phyloP scores from a whole-genome alignment of 164 flowering plant genomes.

The Chimonanthus salicifolius region DNA sequence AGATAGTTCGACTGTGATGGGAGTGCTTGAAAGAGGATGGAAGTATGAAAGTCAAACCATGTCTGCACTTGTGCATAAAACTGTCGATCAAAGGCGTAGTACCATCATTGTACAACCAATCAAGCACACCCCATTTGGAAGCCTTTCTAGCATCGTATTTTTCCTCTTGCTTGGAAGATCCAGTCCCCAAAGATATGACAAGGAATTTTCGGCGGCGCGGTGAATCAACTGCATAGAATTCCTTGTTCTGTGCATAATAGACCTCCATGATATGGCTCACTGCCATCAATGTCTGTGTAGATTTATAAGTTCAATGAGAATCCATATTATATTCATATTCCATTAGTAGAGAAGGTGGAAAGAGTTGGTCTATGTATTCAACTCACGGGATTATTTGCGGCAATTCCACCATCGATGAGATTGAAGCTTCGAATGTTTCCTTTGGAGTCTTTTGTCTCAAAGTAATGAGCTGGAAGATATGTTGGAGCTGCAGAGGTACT shows the following conservation, averaged over 20 bases:
- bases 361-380: not conserved
- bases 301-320: too few species aligned
- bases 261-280: too few species aligned
- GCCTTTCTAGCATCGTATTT: not conserved
- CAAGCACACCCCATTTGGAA: conserved; percentile 4
- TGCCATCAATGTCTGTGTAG: too few species aligned
- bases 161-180: not conserved
- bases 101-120: not conserved
- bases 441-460: conserved; percentile 16
- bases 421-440: conserved; percentile 21
- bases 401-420: conserved; percentile 44
- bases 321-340: not conserved
- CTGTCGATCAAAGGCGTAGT: not conserved
- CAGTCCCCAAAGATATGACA: conserved; percentile 3
- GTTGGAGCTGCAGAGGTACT: conserved; percentile 32
- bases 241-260: too few species aligned
- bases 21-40: conserved; percentile 2
- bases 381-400: conserved; percentile 41
- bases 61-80: conserved; percentile 1
- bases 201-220: not conserved
- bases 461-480: conserved; percentile 14
- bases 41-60: conserved; percentile 1
- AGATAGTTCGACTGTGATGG: not conserved
- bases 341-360: not conserved
- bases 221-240: too few species aligned